Percentiles rank a stretch among this genome's conserved stretches.
These are phyloP conservation scores for Geosiphon pyriformis DNA, from an alignment of 192 early-diverging fungal species.

Conservation along the genomic window DNA sequence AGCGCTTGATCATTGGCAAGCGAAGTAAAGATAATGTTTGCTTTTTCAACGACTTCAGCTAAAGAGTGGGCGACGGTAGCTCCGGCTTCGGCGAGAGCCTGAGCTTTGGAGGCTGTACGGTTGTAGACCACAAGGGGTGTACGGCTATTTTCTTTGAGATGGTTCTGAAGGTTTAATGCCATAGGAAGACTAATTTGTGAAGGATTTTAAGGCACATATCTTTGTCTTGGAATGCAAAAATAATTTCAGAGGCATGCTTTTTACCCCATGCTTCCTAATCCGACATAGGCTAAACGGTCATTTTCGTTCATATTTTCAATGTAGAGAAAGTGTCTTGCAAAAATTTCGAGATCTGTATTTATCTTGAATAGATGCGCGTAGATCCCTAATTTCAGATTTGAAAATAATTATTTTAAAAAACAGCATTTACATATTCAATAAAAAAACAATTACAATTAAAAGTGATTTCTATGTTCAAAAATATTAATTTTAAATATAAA, in stretches of 20 bases:
- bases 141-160: constrained; percentile 30
- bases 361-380: no score
- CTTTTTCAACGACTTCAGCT: constrained; percentile 31
- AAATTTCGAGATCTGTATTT: no score
- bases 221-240: background rate
- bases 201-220: background rate
- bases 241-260: background rate
- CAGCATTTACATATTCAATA: no score
- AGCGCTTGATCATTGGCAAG: constrained; percentile 59
- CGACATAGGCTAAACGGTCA: background rate
- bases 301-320: background rate
- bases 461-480: no score
- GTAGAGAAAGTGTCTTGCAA: background rate
- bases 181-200: constrained; percentile 52
- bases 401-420: no score
- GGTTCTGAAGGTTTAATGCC: constrained; percentile 54
- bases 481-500: no score
- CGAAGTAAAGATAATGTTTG: constrained; percentile 58
- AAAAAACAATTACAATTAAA: no score
- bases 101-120: constrained; percentile 48
- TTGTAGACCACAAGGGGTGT: constrained; percentile 55
- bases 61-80: constrained; percentile 36
- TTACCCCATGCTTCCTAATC: constrained; percentile 13
- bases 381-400: no score
- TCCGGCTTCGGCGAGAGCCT: constrained; percentile 30